phyloP scores from a whole-genome alignment of 495 filamentous ascomycete species.

The Daldinia bambusicola region DNA sequence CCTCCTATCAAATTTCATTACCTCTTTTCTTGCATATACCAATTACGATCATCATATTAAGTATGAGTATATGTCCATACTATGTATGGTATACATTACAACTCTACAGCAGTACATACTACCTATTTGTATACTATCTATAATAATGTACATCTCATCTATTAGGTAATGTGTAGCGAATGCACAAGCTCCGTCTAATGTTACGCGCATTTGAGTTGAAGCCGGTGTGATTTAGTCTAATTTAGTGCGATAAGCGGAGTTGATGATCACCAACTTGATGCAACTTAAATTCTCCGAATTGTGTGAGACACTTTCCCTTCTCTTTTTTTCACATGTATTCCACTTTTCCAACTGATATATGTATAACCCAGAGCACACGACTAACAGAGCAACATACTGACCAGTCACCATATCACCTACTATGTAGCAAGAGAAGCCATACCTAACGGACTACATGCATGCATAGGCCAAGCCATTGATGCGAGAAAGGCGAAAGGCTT shows the following conservation, averaged over 20 bases:
- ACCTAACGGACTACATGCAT: not conserved
- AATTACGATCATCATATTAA: not conserved
- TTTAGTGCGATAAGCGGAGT: constrained; percentile 4
- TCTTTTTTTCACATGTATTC: too few species aligned
- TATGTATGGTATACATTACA: too few species aligned
- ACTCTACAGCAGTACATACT: too few species aligned
- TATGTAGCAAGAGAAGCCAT: too few species aligned
- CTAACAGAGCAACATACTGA: not conserved
- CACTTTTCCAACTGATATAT: not conserved
- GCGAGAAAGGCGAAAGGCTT: not conserved
- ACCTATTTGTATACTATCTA: too few species aligned
- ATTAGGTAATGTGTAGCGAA: constrained; percentile 21
- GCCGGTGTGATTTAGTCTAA: too few species aligned
- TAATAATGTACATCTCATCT: too few species aligned
- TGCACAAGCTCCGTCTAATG: not conserved
- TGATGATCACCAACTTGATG: constrained; percentile 23
- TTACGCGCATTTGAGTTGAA: not conserved
- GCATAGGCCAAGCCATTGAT: not conserved
- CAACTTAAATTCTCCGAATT: constrained; percentile 39
- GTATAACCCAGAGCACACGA: not conserved
- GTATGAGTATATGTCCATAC: constrained; percentile 5
- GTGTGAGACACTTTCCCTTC: not conserved
- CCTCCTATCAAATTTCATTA: too few species aligned
- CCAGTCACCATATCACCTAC: too few species aligned
- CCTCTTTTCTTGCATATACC: constrained; percentile 17